These are phyloP conservation scores for Podospora pseudoanserina DNA, from an alignment of 495 filamentous ascomycete genomes.

Conservation along the genomic window DNA sequence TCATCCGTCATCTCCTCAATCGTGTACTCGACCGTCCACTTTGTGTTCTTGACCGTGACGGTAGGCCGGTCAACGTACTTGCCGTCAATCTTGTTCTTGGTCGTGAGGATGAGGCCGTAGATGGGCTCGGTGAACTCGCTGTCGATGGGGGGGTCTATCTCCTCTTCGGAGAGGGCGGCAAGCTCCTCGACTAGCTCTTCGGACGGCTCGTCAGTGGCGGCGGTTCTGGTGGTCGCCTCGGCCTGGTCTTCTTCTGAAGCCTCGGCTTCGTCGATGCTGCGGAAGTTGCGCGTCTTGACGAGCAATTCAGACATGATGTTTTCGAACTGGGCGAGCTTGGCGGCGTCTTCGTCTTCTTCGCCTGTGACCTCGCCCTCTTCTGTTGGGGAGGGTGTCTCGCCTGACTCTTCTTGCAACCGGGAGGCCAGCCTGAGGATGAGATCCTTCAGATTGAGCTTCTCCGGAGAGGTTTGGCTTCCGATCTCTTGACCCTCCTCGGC, in stretches of 20 bases:
- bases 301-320: conserved; percentile 39
- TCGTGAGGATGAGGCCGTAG: conserved; percentile 59
- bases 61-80: conserved; percentile 57
- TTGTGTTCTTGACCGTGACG: conserved; percentile 46
- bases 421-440: conserved; percentile 27
- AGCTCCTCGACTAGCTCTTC: conserved; percentile 1
- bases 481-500: conserved; percentile 18
- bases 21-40: conserved; percentile 76
- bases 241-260: not conserved
- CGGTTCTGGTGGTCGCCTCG: not conserved
- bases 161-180: not conserved
- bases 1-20: conserved; percentile 51
- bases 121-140: conserved; percentile 18
- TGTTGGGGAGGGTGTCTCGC: not conserved
- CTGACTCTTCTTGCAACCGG: conserved; percentile 11
- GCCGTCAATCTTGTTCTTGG: conserved; percentile 72
- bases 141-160: conserved; percentile 7
- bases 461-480: conserved; percentile 1
- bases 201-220: not conserved
- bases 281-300: conserved; percentile 21
- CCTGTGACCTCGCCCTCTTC: conserved; percentile 2
- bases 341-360: conserved; percentile 22
- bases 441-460: conserved; percentile 27
- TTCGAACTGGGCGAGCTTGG: conserved; percentile 39
- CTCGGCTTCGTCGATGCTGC: not conserved